Evolutionary conservation across 345 rosid species (phyloP).

Genomic region (Erucastrum elatum): DNA sequence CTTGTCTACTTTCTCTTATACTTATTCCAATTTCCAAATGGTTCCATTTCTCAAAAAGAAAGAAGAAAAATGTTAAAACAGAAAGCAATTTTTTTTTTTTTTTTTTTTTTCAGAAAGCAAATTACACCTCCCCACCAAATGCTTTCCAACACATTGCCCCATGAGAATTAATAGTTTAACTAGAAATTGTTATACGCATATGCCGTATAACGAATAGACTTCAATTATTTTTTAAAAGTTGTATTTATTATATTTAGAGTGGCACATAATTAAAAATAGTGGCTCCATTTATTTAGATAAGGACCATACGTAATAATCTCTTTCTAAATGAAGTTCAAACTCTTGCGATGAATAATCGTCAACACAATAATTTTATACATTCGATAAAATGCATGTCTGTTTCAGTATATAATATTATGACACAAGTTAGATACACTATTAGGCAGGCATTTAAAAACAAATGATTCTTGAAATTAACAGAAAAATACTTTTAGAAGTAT

Average conservation of each 20-base stretch:
- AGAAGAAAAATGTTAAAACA: slow-evolving; percentile 19
- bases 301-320: neutral
- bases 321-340: neutral
- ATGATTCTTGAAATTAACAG: neutral
- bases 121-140: slow-evolving; percentile 34
- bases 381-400: neutral
- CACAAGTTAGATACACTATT: neutral
- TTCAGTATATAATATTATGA: neutral
- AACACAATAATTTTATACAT: neutral
- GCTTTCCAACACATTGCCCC: slow-evolving; percentile 33
- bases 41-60: slow-evolving; percentile 21
- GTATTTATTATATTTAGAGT: neutral
- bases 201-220: neutral
- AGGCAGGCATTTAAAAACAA: neutral
- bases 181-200: neutral
- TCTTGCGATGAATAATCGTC: neutral
- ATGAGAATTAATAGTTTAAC: neutral
- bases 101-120: slow-evolving; percentile 37
- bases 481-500: neutral
- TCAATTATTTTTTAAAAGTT: neutral
- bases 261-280: neutral
- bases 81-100: no score
- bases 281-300: neutral
- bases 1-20: neutral
- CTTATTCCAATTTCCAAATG: slow-evolving; percentile 22